These are phyloP conservation scores for Coleophoma crateriformis DNA, from an alignment of 2,329 filamentous ascomycete genomes.

Conservation along the genomic window DNA sequence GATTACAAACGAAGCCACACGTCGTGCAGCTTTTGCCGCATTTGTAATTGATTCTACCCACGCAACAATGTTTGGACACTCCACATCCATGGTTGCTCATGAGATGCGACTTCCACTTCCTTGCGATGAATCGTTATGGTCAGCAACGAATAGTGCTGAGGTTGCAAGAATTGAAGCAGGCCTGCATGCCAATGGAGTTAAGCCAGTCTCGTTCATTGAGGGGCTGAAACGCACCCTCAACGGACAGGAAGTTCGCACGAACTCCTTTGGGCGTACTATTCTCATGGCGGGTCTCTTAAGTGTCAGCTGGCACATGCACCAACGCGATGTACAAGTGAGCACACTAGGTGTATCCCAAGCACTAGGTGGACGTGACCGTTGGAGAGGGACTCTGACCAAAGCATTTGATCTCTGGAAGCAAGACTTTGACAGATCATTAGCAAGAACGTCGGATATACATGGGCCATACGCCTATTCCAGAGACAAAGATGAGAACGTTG, in stretches of 20 bases:
- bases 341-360: constrained; percentile 75
- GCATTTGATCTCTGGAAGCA: constrained; percentile 93
- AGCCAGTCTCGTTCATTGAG: constrained; percentile 82
- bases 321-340: constrained; percentile 87
- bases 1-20: constrained; percentile 90
- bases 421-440: constrained; percentile 78
- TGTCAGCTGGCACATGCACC: constrained; percentile 97
- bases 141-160: constrained; percentile 80
- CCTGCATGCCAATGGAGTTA: constrained; percentile 74
- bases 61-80: constrained; percentile 96
- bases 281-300: constrained; percentile 91
- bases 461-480: constrained; percentile 50
- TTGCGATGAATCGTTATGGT: constrained; percentile 91
- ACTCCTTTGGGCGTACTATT: constrained; percentile 87
- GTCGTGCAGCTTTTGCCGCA: constrained; percentile 84
- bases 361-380: constrained; percentile 83
- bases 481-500: constrained; percentile 60
- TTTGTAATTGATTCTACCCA: constrained; percentile 96
- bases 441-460: constrained; percentile 47
- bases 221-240: constrained; percentile 86
- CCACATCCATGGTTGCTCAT: constrained; percentile 93
- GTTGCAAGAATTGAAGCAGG: constrained; percentile 79
- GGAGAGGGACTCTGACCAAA: constrained; percentile 77
- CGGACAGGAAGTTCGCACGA: constrained; percentile 80
- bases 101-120: constrained; percentile 89